Conservation (phyloP, 768 basidiomycete species). For the Serendipita sp. region DNA sequence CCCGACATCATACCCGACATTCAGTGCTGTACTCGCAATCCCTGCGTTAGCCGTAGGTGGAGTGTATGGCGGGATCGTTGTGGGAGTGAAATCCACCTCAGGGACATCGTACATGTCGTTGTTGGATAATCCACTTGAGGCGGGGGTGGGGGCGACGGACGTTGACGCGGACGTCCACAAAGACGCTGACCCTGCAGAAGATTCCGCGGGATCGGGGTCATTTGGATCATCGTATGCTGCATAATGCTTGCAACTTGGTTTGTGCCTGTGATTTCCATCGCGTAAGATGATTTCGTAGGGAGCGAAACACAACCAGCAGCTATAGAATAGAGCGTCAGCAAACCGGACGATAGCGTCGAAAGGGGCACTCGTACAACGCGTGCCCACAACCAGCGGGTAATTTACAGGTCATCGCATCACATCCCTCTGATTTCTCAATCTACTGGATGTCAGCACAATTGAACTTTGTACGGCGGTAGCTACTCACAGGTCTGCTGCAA, state of each 20-base stretch:
- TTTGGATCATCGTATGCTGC: neutral
- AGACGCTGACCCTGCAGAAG: neutral
- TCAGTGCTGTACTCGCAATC: too few species aligned
- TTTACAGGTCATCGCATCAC: conserved; percentile 3
- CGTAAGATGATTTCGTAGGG: neutral
- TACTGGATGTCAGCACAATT: neutral
- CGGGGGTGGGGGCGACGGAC: too few species aligned
- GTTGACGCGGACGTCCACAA: too few species aligned
- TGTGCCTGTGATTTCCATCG: neutral
- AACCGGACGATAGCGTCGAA: neutral
- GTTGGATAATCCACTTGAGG: too few species aligned
- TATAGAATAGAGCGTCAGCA: neutral
- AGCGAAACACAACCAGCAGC: conserved; percentile 2
- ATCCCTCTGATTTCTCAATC: neutral
- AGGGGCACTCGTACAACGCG: neutral
- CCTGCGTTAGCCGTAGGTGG: neutral
- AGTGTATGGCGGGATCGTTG: neutral
- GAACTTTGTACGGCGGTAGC: neutral
- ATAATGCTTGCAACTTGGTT: neutral
- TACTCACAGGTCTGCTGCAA: neutral
- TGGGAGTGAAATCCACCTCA: neutral
- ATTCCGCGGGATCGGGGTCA: neutral
- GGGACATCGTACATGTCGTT: neutral
- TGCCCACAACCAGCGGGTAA: neutral
- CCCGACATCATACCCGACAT: too few species aligned